phyloP scores from a whole-genome alignment of 768 basidiomycete genomes.

The Psilocybe cyanescens region DNA sequence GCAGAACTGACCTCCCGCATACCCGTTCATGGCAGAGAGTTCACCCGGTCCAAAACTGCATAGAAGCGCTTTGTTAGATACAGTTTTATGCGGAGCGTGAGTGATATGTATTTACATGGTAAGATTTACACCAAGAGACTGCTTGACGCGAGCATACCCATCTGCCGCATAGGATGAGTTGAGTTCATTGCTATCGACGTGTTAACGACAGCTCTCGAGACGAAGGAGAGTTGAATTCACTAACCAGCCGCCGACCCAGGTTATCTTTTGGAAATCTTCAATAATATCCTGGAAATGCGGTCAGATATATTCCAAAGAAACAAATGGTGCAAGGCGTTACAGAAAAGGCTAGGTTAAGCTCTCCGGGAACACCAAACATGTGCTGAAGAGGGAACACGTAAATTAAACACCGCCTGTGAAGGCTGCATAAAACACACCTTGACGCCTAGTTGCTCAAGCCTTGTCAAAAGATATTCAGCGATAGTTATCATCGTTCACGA shows the following conservation, averaged over 20 bases:
- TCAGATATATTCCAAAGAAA: not conserved
- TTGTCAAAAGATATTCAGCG: constrained; percentile 7
- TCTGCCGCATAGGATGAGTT: constrained; percentile 92
- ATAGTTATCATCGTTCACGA: constrained; percentile 5
- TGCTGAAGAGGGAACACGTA: not conserved
- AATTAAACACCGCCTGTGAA: not conserved
- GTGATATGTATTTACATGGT: constrained; percentile 17
- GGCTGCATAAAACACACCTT: not conserved
- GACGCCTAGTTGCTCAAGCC: constrained; percentile 13
- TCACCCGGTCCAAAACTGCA: constrained; percentile 88
- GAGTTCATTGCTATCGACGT: constrained; percentile 67
- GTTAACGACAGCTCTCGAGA: not conserved
- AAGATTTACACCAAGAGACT: constrained; percentile 62
- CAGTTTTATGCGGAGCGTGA: not conserved
- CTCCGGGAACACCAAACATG: constrained; percentile 82
- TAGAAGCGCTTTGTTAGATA: not conserved
- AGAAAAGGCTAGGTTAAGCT: constrained; percentile 74
- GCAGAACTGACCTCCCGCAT: constrained; percentile 64
- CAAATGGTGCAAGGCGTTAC: constrained; percentile 29
- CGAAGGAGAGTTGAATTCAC: not conserved
- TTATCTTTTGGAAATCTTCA: constrained; percentile 70
- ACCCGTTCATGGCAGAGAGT: constrained; percentile 82
- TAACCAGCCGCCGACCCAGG: constrained; percentile 86
- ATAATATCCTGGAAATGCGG: constrained; percentile 62
- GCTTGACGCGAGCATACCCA: constrained; percentile 83